phyloP scores from a whole-genome alignment of 495 filamentous ascomycete genomes.

The Aspergillus panamensis region DNA sequence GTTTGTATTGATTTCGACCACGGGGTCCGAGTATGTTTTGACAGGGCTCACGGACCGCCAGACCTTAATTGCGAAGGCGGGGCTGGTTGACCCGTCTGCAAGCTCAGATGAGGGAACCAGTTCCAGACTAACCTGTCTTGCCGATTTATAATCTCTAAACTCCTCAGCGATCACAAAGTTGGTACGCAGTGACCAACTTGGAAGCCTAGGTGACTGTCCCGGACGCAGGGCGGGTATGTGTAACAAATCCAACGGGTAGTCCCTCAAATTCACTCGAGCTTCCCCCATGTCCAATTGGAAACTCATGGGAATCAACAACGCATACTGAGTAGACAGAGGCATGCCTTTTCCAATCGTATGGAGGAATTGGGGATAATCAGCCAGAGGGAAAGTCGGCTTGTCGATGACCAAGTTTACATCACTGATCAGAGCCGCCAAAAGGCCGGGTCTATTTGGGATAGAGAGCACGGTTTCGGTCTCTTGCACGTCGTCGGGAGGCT shows the following conservation, averaged over 20 bases:
- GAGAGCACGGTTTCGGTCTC: slow-evolving; percentile 83
- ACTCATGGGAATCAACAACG: slow-evolving; percentile 83
- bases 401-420: slow-evolving; percentile 85
- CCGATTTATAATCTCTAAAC: slow-evolving; percentile 72
- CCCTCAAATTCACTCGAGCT: slow-evolving; percentile 74
- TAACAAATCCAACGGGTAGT: slow-evolving; percentile 89
- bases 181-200: slow-evolving; percentile 77
- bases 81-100: slow-evolving; percentile 34
- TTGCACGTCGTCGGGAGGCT: slow-evolving; percentile 73
- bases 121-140: slow-evolving; percentile 74
- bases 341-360: slow-evolving; percentile 92
- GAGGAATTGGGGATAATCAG: slow-evolving; percentile 76
- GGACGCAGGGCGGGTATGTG: slow-evolving; percentile 82
- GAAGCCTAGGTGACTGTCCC: slow-evolving; percentile 74
- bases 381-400: slow-evolving; percentile 85
- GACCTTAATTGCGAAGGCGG: slow-evolving; percentile 76
- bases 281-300: slow-evolving; percentile 91
- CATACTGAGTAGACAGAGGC: slow-evolving; percentile 84
- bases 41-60: slow-evolving; percentile 88
- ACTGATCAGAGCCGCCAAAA: slow-evolving; percentile 76
- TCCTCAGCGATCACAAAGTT: slow-evolving; percentile 98
- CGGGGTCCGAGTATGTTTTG: slow-evolving; percentile 93
- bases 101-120: slow-evolving; percentile 70
- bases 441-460: slow-evolving; percentile 78
- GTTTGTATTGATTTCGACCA: slow-evolving; percentile 86